Base-by-base conservation (phyloP, 768 basidiomycete genomes). In the Amyloporia xantha region DNA sequence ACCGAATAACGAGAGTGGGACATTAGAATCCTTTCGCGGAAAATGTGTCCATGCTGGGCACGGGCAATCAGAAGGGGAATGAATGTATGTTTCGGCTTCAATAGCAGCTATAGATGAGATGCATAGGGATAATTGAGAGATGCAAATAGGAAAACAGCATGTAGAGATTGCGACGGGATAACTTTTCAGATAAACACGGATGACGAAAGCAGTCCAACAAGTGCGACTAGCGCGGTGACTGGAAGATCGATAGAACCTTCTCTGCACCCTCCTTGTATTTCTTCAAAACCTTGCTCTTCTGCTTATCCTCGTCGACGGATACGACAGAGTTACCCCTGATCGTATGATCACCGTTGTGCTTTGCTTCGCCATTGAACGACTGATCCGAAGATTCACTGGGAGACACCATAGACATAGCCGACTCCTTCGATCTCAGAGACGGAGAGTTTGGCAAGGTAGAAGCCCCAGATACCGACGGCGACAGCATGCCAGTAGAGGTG, bases 231-330 rank as follows among this genome's bases (percentile, higher is more conserved):
- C 67, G 84, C 52, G 85, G 83, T 23, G 84, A 79, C 37, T 84
- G 83, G 65, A 91, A 91, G 54, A 91, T 70, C 26, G 87, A 87
- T 50, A 91, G 74, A 48, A 91, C 77, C 55, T 91, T 91, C 71
- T 90, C 88, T 2, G 89, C 87, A 53, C 83, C 85, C 61, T 89
- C 83, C 69, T 90, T 91, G 71, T 88, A 87, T 69, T 83, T 89
- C 74, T 84, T 86, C 66, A 88, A 64, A 66, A 85, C 90, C 72
- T 79, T 87, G 60, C 65, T 81, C 77, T 77, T 83, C 52, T 71
- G 70, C 62, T 79, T 82, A 59, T 82, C 76, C n/a, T 73, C 70
- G 49, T 77, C 44, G 5, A 47, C 7, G 1, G 51, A 48, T n/a
- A 49, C 47, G 11, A 57, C 60, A 15, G 67, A 56, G 4, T 48